Conservation (phyloP, 2,329 filamentous ascomycete species). For the Exophiala mesophila region DNA sequence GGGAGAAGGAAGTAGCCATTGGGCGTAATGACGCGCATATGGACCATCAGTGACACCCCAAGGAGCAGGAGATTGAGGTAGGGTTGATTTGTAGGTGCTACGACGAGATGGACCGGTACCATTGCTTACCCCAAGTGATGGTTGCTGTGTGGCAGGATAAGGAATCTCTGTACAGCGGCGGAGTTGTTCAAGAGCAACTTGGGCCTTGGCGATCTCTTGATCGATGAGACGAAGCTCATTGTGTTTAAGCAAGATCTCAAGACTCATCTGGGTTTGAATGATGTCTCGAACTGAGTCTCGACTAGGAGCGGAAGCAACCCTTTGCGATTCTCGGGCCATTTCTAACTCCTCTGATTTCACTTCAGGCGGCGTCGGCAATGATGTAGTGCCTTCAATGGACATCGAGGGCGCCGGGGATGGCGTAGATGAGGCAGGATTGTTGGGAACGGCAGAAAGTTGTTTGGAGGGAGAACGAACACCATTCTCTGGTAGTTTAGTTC, state of each 20-base stretch:
- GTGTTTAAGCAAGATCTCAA: conserved; percentile 91
- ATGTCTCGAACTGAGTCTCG: conserved; percentile 55
- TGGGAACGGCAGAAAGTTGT: conserved; percentile 4
- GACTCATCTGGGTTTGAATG: conserved; percentile 80
- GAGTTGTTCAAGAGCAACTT: conserved; percentile 86
- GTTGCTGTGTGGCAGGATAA: conserved; percentile 68
- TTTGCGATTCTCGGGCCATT: conserved; percentile 26
- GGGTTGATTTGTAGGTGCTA: conserved; percentile 13
- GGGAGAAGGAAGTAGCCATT: conserved; percentile 88
- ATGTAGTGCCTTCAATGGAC: conserved; percentile 20
- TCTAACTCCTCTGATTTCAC: conserved; percentile 22
- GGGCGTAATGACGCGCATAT: conserved; percentile 89
- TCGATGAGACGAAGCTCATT: conserved; percentile 90
- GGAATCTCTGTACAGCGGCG: conserved; percentile 88
- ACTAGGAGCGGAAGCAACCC: conserved; percentile 15
- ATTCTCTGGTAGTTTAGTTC: conserved; percentile 13
- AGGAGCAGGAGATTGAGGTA: conserved; percentile 72
- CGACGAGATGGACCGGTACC: conserved; percentile 63
- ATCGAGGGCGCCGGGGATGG: conserved; percentile 8
- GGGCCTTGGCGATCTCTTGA: conserved; percentile 93
- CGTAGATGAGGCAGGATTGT: conserved; percentile 5
- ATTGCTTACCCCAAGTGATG: conserved; percentile 63
- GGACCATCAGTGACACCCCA: conserved; percentile 90
- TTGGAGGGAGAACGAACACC: conserved; percentile 9
- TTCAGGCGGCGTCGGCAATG: conserved; percentile 15